Evolutionary conservation across 495 filamentous ascomycete genomes (phyloP).

Genomic region (Tuber magnatum): DNA sequence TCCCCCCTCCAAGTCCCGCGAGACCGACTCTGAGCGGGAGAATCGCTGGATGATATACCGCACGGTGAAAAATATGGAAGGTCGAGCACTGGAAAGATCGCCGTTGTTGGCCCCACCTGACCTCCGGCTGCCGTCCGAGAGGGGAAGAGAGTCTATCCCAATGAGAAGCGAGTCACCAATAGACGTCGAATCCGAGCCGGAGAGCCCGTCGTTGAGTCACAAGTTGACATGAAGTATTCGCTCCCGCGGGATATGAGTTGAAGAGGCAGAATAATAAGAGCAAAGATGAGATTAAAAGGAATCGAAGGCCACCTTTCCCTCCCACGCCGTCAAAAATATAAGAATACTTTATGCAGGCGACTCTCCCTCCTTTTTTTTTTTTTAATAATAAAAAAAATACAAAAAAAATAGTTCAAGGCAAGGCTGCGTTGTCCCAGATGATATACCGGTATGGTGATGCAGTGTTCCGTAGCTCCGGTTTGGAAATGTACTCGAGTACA

Average conservation of each 20-base stretch:
- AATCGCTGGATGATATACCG: not conserved
- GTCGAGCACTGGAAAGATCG: not conserved
- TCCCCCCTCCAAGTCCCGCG: not conserved
- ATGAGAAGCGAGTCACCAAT: not conserved
- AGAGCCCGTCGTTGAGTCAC: not conserved
- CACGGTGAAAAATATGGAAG: not conserved
- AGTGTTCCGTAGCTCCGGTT: not conserved
- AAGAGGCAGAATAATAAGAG: not conserved
- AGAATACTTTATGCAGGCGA: not conserved
- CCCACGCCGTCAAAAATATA: not conserved
- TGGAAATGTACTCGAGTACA: not conserved
- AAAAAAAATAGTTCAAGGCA: not conserved
- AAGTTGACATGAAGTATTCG: constrained; percentile 2
- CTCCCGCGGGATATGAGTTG: constrained; percentile 1
- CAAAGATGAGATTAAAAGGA: not conserved
- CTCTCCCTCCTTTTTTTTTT: not conserved
- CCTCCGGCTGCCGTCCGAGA: not conserved
- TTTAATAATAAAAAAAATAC: not conserved
- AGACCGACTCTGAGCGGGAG: not conserved
- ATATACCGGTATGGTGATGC: not conserved
- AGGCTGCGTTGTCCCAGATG: not conserved
- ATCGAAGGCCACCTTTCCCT: not conserved
- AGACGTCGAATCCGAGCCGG: not conserved
- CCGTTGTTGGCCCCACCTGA: not conserved
- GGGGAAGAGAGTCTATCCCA: not conserved